phyloP scores from a whole-genome alignment of 768 basidiomycete genomes.

The Tremella mesenterica region DNA sequence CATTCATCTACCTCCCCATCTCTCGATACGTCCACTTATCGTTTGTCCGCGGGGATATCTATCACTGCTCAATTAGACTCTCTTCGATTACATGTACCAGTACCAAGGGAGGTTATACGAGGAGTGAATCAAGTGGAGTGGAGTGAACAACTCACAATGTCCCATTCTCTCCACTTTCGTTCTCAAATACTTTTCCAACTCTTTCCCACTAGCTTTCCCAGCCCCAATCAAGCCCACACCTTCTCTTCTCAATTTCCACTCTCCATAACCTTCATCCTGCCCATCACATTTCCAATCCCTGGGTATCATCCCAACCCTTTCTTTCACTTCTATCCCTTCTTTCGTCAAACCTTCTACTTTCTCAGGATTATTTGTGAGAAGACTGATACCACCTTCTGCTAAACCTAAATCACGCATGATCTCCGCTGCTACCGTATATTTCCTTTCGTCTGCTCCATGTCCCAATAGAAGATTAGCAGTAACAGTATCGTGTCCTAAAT shows the following conservation, averaged over 20 bases:
- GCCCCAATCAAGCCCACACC: conserved; percentile 78
- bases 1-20: too few species aligned
- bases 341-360: conserved; percentile 79
- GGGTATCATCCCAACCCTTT: conserved; percentile 91
- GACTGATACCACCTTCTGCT: conserved; percentile 54
- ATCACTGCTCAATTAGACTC: too few species aligned
- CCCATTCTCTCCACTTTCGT: conserved; percentile 98
- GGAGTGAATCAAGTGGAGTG: neutral
- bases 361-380: conserved; percentile 97
- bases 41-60: conserved; percentile 21
- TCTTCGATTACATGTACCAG: too few species aligned
- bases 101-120: neutral
- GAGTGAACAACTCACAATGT: conserved; percentile 53
- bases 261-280: conserved; percentile 31
- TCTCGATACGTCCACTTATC: too few species aligned
- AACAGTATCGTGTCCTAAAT: conserved; percentile 97
- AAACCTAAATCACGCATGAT: conserved; percentile 82
- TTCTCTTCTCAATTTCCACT: conserved; percentile 48
- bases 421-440: conserved; percentile 81
- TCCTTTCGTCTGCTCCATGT: conserved; percentile 84
- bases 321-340: conserved; percentile 70
- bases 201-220: conserved; percentile 64
- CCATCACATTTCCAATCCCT: conserved; percentile 60
- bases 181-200: conserved; percentile 86
- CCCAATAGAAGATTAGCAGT: conserved; percentile 93